These are phyloP conservation scores for Huntiella decipiens DNA, from an alignment of 2,329 filamentous ascomycete species.

Conservation along the genomic window DNA sequence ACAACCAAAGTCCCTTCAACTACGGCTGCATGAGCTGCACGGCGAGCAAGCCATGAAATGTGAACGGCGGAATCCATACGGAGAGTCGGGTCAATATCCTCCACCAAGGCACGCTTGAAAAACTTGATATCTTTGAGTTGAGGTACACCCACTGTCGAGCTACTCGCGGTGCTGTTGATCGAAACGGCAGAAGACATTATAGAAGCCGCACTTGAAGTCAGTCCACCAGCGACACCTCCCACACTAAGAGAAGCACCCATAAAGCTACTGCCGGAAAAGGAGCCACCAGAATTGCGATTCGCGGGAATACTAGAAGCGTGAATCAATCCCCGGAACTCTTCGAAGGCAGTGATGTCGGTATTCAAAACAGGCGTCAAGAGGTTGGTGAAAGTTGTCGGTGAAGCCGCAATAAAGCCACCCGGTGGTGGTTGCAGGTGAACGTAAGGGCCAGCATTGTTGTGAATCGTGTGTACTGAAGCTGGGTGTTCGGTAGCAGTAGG, in stretches of 20 bases:
- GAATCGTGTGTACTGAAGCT: slow-evolving; percentile 8
- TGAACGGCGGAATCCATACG: slow-evolving; percentile 77
- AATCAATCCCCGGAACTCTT: slow-evolving; percentile 68
- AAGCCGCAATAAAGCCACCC: slow-evolving; percentile 26
- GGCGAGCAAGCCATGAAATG: slow-evolving; percentile 79
- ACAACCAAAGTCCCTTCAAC: slow-evolving; percentile 74
- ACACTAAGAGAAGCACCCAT: slow-evolving; percentile 33
- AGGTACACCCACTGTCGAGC: slow-evolving; percentile 16
- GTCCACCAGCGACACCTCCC: slow-evolving; percentile 8
- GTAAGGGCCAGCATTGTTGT: background rate
- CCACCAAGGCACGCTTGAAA: slow-evolving; percentile 71
- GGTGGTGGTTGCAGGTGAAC: slow-evolving; percentile 15
- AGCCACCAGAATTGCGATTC: slow-evolving; percentile 25
- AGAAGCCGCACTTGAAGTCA: slow-evolving; percentile 16
- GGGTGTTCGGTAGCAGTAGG: slow-evolving; percentile 7
- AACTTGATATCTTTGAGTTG: slow-evolving; percentile 77
- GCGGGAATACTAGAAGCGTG: slow-evolving; percentile 43
- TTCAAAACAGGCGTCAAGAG: slow-evolving; percentile 69
- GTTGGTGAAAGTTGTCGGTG: slow-evolving; percentile 58
- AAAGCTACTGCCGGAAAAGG: slow-evolving; percentile 20
- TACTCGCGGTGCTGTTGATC: slow-evolving; percentile 25
- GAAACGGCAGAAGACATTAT: slow-evolving; percentile 31
- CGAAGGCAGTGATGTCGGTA: slow-evolving; percentile 60
- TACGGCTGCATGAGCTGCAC: slow-evolving; percentile 66
- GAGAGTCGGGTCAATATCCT: slow-evolving; percentile 89